phyloP scores from a whole-genome alignment of 2,329 filamentous ascomycete species.

The Polychaeton citri region DNA sequence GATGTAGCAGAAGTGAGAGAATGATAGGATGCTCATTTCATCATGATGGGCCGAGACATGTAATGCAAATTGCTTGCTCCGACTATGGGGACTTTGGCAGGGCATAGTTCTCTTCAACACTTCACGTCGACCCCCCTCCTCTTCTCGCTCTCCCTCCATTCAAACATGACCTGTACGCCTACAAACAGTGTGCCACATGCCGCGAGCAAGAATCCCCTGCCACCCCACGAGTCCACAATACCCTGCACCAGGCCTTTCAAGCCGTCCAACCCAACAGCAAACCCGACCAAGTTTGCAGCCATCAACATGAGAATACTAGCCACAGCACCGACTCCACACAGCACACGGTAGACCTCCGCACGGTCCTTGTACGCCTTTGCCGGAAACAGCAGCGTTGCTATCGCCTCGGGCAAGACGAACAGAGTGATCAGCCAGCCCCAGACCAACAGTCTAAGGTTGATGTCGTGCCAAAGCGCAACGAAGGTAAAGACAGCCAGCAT shows the following conservation, averaged over 20 bases:
- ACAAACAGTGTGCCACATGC: conserved; percentile 69
- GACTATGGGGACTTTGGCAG: too few relatives aligned
- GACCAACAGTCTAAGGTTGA: conserved; percentile 75
- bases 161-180: conserved; percentile 90
- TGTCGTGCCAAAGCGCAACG: conserved; percentile 96
- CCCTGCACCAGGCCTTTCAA: conserved; percentile 60
- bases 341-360: conserved; percentile 61
- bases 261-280: conserved; percentile 83
- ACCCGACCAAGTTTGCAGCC: conserved; percentile 84
- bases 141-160: conserved; percentile 74
- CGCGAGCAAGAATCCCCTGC: conserved; percentile 56
- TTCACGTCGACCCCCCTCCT: conserved; percentile 71
- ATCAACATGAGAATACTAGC: conserved; percentile 91
- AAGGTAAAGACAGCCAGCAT: conserved; percentile 87
- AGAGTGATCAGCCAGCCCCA: conserved; percentile 96
- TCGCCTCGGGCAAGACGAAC: conserved; percentile 82
- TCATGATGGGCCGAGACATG: too few relatives aligned
- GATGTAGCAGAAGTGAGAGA: too few relatives aligned
- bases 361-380: conserved; percentile 53
- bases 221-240: conserved; percentile 64
- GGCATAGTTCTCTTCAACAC: conserved; percentile 52
- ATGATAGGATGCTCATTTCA: neutral
- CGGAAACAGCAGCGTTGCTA: conserved; percentile 61
- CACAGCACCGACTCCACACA: conserved; percentile 71
- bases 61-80: too few relatives aligned